Evolutionary conservation across 139 green algal genomes (phyloP).

Genomic region (Chlamydomonas applanata): DNA sequence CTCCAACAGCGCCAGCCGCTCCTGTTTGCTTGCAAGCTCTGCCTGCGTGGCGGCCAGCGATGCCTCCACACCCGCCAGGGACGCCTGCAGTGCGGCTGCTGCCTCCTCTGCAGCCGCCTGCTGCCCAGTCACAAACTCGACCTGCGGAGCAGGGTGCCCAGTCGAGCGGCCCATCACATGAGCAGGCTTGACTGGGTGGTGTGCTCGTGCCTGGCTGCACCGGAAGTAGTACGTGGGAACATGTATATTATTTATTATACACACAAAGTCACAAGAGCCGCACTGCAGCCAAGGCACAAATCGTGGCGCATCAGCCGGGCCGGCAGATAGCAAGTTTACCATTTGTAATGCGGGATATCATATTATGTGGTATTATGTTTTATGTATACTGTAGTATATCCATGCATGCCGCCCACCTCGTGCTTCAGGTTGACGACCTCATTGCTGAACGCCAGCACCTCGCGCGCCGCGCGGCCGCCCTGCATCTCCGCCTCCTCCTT

Average conservation of each 20-base stretch:
- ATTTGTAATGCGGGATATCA: too few species aligned
- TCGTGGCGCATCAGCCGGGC: too few species aligned
- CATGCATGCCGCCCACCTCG: constrained; percentile 16
- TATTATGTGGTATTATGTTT: too few species aligned
- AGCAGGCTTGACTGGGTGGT: too few species aligned
- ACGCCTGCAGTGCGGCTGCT: neutral
- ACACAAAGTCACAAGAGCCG: too few species aligned
- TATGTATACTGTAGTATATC: neutral
- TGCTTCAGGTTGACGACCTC: constrained; percentile 39
- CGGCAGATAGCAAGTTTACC: too few species aligned
- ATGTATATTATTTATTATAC: too few species aligned
- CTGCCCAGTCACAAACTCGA: constrained; percentile 24
- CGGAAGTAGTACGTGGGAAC: too few species aligned
- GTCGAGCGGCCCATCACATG: too few species aligned
- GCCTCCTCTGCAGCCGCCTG: constrained; percentile 9
- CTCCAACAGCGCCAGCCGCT: constrained; percentile 53
- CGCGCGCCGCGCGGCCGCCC: constrained; percentile 4
- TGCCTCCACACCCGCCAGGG: constrained; percentile 4
- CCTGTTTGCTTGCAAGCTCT: constrained; percentile 42
- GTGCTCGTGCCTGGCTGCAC: too few species aligned
- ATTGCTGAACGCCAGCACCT: constrained; percentile 25
- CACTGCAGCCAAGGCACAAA: too few species aligned
- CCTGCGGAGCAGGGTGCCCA: constrained; percentile 20
- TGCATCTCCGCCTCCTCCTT: constrained; percentile 8
- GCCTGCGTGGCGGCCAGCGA: constrained; percentile 19